Evolutionary conservation across 2,329 filamentous ascomycete genomes (phyloP).

Genomic region (Ophiostoma pallidulum): DNA sequence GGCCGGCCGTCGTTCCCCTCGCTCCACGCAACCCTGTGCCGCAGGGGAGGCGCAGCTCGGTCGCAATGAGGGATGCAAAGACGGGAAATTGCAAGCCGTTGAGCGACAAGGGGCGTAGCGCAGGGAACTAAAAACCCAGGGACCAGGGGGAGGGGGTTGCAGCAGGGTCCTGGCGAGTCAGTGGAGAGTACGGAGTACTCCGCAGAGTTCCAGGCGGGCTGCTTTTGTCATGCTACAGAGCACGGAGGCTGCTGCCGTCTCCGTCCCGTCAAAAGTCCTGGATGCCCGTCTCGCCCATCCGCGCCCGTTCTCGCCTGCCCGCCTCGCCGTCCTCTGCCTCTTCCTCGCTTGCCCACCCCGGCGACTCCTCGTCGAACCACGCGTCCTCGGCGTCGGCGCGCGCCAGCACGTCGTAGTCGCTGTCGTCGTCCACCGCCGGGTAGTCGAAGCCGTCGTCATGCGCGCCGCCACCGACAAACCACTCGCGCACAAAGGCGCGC

Average conservation of each 20-base stretch:
- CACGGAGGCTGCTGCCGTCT: neutral
- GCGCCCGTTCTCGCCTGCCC: constrained; percentile 23
- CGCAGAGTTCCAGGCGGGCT: no score
- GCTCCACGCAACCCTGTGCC: no score
- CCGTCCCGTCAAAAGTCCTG: constrained; percentile 58
- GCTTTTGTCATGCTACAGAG: no score
- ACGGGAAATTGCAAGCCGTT: neutral
- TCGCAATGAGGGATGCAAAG: no score
- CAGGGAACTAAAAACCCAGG: no score
- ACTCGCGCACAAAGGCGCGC: constrained; percentile 59
- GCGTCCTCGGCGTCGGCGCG: constrained; percentile 57
- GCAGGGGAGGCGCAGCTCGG: neutral
- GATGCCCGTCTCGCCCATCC: constrained; percentile 56
- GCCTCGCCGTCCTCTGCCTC: constrained; percentile 18
- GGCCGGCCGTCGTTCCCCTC: no score
- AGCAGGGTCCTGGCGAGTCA: no score
- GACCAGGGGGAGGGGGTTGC: no score
- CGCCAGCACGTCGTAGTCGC: constrained; percentile 57
- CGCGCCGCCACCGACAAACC: constrained; percentile 60
- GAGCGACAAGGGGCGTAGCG: no score
- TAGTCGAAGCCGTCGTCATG: constrained; percentile 73
- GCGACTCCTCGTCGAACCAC: constrained; percentile 74
- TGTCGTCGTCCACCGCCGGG: constrained; percentile 55
- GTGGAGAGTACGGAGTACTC: no score
- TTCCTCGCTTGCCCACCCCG: constrained; percentile 48